phyloP scores from a whole-genome alignment of 2,329 filamentous ascomycete species.

The Fusarium buxicola region DNA sequence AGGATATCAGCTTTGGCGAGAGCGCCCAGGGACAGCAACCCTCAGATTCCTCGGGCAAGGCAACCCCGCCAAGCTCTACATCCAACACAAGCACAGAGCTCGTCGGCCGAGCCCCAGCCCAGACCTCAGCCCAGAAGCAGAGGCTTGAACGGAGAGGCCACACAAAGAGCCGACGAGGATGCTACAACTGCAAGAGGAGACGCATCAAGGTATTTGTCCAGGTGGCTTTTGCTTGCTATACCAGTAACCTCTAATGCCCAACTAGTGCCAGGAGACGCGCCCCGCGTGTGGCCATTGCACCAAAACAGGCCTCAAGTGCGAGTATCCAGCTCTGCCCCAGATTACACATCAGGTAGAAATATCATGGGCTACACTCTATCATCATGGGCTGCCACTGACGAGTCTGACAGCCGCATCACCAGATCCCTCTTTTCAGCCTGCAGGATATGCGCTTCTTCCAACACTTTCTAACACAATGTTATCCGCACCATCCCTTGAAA shows the following conservation, averaged over 20 bases:
- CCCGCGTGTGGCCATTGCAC: slow-evolving; percentile 72
- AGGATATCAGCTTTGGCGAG: slow-evolving; percentile 40
- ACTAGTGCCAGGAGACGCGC: slow-evolving; percentile 72
- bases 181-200: slow-evolving; percentile 74
- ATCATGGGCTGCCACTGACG: slow-evolving; percentile 1
- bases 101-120: slow-evolving; percentile 23
- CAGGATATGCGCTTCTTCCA: slow-evolving; percentile 78
- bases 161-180: slow-evolving; percentile 73
- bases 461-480: slow-evolving; percentile 71
- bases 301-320: slow-evolving; percentile 71
- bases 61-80: slow-evolving; percentile 48
- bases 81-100: slow-evolving; percentile 39
- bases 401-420: slow-evolving; percentile 61
- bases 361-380: too few species aligned
- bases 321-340: slow-evolving; percentile 66
- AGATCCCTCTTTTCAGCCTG: slow-evolving; percentile 68
- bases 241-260: slow-evolving; percentile 17
- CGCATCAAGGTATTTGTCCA: slow-evolving; percentile 67
- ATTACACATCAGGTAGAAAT: slow-evolving; percentile 63
- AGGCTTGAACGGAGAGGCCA: slow-evolving; percentile 69
- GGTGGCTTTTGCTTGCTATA: background rate
- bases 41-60: slow-evolving; percentile 48
- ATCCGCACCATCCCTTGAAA: slow-evolving; percentile 73
- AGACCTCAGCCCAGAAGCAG: slow-evolving; percentile 45
- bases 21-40: slow-evolving; percentile 32